Evolutionary conservation across 768 basidiomycete genomes (phyloP), one percentile per base, ranked within the genome.

Genomic region (Hypholoma sublateritium): DNA sequence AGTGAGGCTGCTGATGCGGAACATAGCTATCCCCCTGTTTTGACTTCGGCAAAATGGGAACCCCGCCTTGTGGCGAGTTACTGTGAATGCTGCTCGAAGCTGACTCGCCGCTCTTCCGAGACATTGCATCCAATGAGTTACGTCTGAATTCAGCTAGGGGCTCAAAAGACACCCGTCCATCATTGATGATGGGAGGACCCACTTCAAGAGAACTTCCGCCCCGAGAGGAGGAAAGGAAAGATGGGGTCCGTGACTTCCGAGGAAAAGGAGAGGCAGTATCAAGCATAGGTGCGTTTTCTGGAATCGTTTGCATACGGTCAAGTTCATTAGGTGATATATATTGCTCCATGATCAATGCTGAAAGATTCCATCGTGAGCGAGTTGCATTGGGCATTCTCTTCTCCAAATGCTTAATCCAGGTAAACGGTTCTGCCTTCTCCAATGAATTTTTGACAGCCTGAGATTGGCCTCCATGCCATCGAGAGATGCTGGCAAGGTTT

Each of bases 401-500:
- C 46, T 86, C 81, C 47, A 83, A 72, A 59, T 90, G 87, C 63
- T 83, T 87, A 25, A 91, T 71, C 90, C 89, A 92, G 6, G 84
- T 83, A 45, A 88, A 75, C 6, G 89, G 87, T 64, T 92, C 90
- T 0, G 81, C 78, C 51, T 79, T 77, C 53, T 87, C 87, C 22
- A 91, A 66, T 24, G 80, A 74, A n/a, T 74, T 68, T 56, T 74
- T 81, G 8, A 80, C 69, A n/a, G 74, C 63, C 8, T 70, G 62
- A 28, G 81, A 79, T 55, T 83, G 83, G 28, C 70, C 69, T n/a
- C 73, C 67, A 61, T 84, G 82, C 90, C 90, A 92, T 17, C 79
- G 81, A 28, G 76, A 77, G 25, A 84, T 77, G 42, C 77, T 74
- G 17, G 75, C 72, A 7, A 84, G 74, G 61, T 82, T 85, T 44